Evolutionary conservation across 176 grass and related monocot genomes (phyloP), one percentile per base, ranked within the genome.

Genomic region (Areca catechu): DNA sequence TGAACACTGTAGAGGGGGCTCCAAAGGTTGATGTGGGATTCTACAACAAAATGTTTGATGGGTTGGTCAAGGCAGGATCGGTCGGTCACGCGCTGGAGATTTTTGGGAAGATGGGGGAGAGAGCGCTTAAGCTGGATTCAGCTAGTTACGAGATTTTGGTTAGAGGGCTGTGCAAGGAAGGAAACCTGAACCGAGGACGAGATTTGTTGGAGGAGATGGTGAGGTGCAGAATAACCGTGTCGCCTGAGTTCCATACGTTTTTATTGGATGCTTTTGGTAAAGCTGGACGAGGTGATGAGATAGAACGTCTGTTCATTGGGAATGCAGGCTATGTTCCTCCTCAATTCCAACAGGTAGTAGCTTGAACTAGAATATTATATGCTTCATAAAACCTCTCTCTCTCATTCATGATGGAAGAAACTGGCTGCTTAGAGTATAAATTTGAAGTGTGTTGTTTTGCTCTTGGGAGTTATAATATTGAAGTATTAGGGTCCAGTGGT

Each of bases 21-120:
- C 57, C 57, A 19, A 60, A 60, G 17, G 7, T 29, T 25, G 17
- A 34, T 30, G 57, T 28, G 16, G 60, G 34, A 16, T 15, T 62
- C 37, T 62, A 62, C 34, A 62, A 62, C 34, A 21, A 2, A 20
- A 62, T 62, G 60, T 62, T 62, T 21, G 37, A 62, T 62, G 60
- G 34, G 21, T 49, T 62, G 60, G 30, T 22, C 10, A 62, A 22
- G 30, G 60, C 60, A 62, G 30, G 77, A 9, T 54, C 56, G 53
- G 53, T 81, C 19, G 61, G 79, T 61, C 63, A 86, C 23, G 83
- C 83, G 18, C 48, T 86, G 29, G 71, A 86, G 74, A 76, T 86
- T 15, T 86, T 81, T 1, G 78, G 63, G 43, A 86, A 72, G 48
- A 81, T 86, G 83, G 10, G 71, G 24, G 78, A 78, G 53, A 86